Evolutionary conservation across 2,329 filamentous ascomycete species (phyloP).

Genomic region (Colletotrichum musicola): DNA sequence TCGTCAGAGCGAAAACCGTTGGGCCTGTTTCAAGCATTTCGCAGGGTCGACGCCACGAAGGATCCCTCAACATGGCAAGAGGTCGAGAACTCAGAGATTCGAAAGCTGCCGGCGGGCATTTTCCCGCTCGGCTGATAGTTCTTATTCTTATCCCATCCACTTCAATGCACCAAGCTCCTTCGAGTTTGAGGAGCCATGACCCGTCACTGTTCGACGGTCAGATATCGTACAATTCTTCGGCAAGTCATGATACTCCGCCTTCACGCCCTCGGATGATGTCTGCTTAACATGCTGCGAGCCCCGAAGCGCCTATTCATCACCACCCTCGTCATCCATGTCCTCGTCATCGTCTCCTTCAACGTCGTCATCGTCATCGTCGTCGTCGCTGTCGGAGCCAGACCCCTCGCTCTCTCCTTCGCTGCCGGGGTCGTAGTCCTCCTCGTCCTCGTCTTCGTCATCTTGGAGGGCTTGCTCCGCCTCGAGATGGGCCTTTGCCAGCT

Average conservation of each 20-base stretch:
- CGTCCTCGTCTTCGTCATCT: slow-evolving; percentile 73
- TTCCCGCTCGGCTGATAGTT: no score
- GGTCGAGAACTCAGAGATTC: no score
- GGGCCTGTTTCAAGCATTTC: no score
- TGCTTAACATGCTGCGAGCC: no score
- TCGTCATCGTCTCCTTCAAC: slow-evolving; percentile 50
- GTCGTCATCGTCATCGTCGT: slow-evolving; percentile 56
- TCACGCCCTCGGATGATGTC: background rate
- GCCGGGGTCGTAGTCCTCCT: slow-evolving; percentile 76
- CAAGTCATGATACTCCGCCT: no score
- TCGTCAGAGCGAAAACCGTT: no score
- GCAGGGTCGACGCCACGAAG: no score
- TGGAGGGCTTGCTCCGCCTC: slow-evolving; percentile 67
- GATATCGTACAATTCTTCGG: slow-evolving; percentile 11
- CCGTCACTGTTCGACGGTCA: slow-evolving; percentile 21
- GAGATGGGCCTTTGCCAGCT: slow-evolving; percentile 62
- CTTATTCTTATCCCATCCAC: no score
- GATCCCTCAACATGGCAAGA: no score
- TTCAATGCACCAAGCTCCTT: background rate
- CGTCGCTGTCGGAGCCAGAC: slow-evolving; percentile 65
- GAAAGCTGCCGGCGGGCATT: no score
- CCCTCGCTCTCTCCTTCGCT: slow-evolving; percentile 72
- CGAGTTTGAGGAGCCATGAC: background rate
- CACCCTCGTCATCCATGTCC: slow-evolving; percentile 29
- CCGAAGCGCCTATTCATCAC: background rate